phyloP scores from a whole-genome alignment of 257 asterid genomes.

The Leonotis leonurus region DNA sequence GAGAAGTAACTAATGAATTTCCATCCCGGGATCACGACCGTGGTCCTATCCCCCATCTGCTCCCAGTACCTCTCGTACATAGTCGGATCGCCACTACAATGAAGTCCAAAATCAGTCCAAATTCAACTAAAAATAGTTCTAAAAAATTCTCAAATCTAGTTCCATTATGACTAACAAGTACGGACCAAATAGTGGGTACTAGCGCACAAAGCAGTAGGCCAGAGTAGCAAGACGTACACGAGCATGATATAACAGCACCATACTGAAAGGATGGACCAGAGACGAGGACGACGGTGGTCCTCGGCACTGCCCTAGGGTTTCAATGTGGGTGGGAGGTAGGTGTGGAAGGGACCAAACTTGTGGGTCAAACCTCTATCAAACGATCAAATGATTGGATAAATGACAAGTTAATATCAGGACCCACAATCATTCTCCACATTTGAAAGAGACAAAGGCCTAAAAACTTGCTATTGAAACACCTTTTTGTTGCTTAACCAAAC shows the following conservation, averaged over 20 bases:
- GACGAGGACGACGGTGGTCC: constrained; percentile 46
- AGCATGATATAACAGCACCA: constrained; percentile 34
- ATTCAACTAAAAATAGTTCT: background rate
- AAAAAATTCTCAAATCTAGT: background rate
- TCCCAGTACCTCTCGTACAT: constrained; percentile 89
- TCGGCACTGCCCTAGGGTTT: constrained; percentile 31
- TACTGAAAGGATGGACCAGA: constrained; percentile 38
- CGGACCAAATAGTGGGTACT: too few species aligned
- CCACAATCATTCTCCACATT: constrained; percentile 43
- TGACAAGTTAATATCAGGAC: constrained; percentile 48
- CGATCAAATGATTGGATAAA: constrained; percentile 62
- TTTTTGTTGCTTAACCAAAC: constrained; percentile 14
- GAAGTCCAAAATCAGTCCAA: background rate
- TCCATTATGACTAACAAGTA: background rate
- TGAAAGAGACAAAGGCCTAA: constrained; percentile 25
- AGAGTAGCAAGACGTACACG: too few species aligned
- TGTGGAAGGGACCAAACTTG: constrained; percentile 38
- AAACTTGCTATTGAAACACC: constrained; percentile 10
- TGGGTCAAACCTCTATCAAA: constrained; percentile 36
- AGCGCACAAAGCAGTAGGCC: too few species aligned
- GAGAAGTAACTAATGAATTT: constrained; percentile 86
- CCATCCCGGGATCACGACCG: constrained; percentile 77
- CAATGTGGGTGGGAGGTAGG: constrained; percentile 47
- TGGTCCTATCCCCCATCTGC: constrained; percentile 55
- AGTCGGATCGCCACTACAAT: constrained; percentile 85